Base-by-base conservation (phyloP, 176 grass and related monocot species). In the Oryza longistaminata region DNA sequence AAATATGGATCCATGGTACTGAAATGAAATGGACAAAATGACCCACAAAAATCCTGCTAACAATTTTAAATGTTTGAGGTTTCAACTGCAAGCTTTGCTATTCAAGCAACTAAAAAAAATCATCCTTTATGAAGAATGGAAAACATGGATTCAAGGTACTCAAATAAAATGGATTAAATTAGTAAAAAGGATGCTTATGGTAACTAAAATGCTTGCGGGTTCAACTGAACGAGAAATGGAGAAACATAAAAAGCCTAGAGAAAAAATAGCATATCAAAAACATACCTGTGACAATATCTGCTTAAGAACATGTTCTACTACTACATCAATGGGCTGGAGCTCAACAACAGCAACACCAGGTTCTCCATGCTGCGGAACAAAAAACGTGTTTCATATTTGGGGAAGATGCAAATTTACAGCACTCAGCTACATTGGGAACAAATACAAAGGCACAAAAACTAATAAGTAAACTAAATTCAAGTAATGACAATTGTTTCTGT, bases 281-380 rank as follows among this genome's bases (percentile, higher is more conserved):
- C 74, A 65, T 82, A 96, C 97, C 74, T 77, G 86, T 76, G 86
- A 94, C 5, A 99, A 68, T 90, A 99, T 99, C 86, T 99, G 91
- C 86, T 91, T 90, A 46, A 99, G 97, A 88, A 99, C 84, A 83
- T 99, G 97, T 78, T 94, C 90, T 42, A 99, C 90, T 33, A 99
- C 86, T 68, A 96, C 71, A 92, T 99, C 93, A 92, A 94, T 82
- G 49, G 89, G 67, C 85, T 94, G 92, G 73, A 99, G 78, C 26
- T 99, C 97, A 85, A 92, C 93, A 73, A 96, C 93, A 92, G 88
- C 97, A 80, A 88, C 93, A 84, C 97, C 97, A 74, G 97, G 92
- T 72, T 99, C 97, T 76, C 97, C 97, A 91, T 99, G 97, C 97
- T 99, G 90, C 74, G 65, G 87, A 82, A 58, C 26, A 71, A 88